Evolutionary conservation across 192 early-diverging fungal genomes (phyloP).

Genomic region (Rhizophagus prolifer): DNA sequence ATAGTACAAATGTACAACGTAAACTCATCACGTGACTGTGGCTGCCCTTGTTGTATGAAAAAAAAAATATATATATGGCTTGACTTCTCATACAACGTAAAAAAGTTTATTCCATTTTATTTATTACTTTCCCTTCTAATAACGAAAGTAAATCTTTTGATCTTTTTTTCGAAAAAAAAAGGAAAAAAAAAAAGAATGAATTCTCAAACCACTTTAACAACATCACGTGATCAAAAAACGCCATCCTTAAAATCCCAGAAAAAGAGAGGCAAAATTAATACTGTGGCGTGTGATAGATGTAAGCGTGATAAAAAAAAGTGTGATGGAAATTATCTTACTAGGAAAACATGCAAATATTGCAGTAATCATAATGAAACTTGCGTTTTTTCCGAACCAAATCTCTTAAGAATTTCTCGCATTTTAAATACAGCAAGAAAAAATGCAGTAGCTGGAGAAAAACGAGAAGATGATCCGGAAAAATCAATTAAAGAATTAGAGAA

Average conservation of each 20-base stretch:
- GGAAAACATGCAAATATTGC: neutral
- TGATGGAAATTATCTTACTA: neutral
- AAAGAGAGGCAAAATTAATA: neutral
- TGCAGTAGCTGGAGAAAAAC: neutral
- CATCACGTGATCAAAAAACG: neutral
- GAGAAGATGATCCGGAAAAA: neutral
- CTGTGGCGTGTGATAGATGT: neutral
- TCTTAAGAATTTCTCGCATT: neutral
- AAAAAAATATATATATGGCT: too few species aligned
- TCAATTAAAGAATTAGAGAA: neutral
- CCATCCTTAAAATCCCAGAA: neutral
- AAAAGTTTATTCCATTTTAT: too few species aligned
- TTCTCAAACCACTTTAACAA: too few species aligned
- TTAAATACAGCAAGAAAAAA: neutral
- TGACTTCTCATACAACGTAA: too few species aligned
- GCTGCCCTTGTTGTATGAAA: too few species aligned
- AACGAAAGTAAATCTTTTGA: too few species aligned
- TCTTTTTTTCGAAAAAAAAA: too few species aligned
- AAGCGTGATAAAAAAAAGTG: neutral
- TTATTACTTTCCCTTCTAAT: too few species aligned
- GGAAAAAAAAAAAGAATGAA: neutral
- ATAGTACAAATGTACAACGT: too few species aligned
- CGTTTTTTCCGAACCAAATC: neutral
- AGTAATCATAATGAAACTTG: neutral
- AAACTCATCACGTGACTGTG: too few species aligned